phyloP scores from a whole-genome alignment of 129 eudicot genomes.

The Arctium lappa region DNA sequence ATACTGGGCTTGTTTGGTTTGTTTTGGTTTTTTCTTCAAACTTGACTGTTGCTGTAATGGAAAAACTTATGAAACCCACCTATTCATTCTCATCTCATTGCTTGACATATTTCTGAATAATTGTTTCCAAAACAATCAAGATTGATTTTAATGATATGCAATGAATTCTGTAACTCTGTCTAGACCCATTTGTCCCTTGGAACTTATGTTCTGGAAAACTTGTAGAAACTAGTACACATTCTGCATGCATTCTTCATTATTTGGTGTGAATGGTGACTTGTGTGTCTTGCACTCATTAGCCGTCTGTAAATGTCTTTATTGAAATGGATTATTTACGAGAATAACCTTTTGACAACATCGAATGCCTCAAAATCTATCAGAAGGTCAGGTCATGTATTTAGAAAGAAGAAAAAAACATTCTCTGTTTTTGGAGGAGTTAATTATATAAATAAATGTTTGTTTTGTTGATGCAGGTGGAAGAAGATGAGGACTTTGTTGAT shows the following conservation, averaged over 20 bases:
- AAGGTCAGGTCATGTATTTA: no score
- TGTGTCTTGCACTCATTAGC: no score
- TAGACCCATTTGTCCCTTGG: neutral
- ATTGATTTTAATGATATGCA: neutral
- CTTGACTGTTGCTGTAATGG: no score
- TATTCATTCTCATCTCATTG: neutral
- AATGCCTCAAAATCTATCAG: neutral
- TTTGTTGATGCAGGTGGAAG: constrained; percentile 61
- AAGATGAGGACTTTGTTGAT: constrained; percentile 79
- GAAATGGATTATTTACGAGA: neutral
- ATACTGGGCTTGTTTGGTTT: neutral
- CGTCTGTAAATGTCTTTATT: no score
- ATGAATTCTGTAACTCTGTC: neutral
- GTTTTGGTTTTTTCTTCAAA: no score
- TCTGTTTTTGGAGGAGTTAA: no score
- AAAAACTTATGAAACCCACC: no score
- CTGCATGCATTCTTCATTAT: neutral
- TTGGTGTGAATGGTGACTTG: neutral
- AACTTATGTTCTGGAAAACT: neutral
- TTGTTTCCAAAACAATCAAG: neutral
- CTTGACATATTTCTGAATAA: neutral
- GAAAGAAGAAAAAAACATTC: neutral
- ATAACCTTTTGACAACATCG: no score
- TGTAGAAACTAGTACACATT: neutral
- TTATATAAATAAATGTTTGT: neutral